Evolutionary conservation across 2,329 filamentous ascomycete genomes (phyloP), one percentile per base, ranked within the genome.

Genomic region (Xylariales sp.): DNA sequence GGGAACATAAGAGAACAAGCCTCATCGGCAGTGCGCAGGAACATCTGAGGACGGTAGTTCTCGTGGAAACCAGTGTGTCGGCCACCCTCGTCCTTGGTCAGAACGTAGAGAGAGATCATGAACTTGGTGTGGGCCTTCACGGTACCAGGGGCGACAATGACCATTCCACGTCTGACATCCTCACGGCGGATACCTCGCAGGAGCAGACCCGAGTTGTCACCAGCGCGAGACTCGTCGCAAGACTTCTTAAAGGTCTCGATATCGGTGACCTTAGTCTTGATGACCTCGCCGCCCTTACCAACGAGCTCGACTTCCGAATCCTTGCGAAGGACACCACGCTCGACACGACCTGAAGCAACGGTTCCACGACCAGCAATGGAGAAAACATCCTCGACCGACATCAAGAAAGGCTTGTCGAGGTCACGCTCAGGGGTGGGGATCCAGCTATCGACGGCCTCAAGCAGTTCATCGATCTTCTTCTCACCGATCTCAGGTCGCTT

Each of bases 231-330:
- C 70, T 95, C 88, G 42, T 96, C 90, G 68, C 93, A 97, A 34
- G 89, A 94, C 81, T 98, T 98, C 80, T 97, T 96, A 79, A 98
- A 98, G 50, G 91, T 98, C 76, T 98, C 93, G 53, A 98, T 97
- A 61, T 98, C 94, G 59, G 93, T 98, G 50, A 98, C 91, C 78
- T 96, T 97, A 67, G 93, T 97, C 82, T 94, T 96, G 76, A 97
- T 87, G 51, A 88, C 70, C 31, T 81, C 76, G 40, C 70, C 67
- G 52, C 83, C 81, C 74, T 93, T 95, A 62, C 93, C 93, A 45
- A 98, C 78, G 48, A 98, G 79, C 76, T 98, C 93, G 51, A 98
- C 81, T 61, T 98, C 93, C 48, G 83, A 76, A 63, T 98, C 93
- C 69, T 81, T 88, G 86, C 95, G 97, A 59, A 98, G 72, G 41